A percentile compares a stretch with the other conserved stretches of the same genome.
These are phyloP conservation scores for Phaffomyces antillensis DNA, from an alignment of 805 yeast genomes.

Conservation along the genomic window DNA sequence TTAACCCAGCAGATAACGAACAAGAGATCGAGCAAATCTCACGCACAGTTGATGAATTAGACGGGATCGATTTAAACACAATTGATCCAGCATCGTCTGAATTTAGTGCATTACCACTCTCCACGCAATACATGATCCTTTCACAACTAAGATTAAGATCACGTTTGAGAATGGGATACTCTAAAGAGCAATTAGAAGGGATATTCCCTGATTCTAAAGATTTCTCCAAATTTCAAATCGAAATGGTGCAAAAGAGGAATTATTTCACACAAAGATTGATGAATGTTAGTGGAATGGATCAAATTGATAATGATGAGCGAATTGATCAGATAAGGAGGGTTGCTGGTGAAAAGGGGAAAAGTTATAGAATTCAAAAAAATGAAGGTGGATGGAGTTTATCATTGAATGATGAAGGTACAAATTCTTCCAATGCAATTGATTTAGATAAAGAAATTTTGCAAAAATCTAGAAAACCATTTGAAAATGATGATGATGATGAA, in stretches of 20 bases:
- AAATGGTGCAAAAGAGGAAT: conserved; percentile 87
- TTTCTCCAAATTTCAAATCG: conserved; percentile 87
- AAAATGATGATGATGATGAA: conserved; percentile 11
- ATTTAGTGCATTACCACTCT: conserved; percentile 68
- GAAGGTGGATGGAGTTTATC: conserved; percentile 83
- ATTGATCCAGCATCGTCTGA: conserved; percentile 82
- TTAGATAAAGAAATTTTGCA: conserved; percentile 32
- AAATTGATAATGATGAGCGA: conserved; percentile 20
- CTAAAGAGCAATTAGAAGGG: conserved; percentile 77
- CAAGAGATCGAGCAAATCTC: conserved; percentile 37
- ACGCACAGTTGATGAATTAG: conserved; percentile 45
- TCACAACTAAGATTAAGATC: conserved; percentile 80
- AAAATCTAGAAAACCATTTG: conserved; percentile 4
- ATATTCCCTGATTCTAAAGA: conserved; percentile 83
- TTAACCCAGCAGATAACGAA: conserved; percentile 67
- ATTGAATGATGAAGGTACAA: conserved; percentile 36
- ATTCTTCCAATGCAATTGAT: conserved; percentile 39
- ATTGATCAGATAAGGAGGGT: conserved; percentile 40
- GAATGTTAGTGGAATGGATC: conserved; percentile 74
- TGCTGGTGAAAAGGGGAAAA: conserved; percentile 75
- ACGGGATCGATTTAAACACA: conserved; percentile 59
- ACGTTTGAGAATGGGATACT: conserved; percentile 89
- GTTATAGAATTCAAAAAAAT: conserved; percentile 66
- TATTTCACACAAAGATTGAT: conserved; percentile 81
- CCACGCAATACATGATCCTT: conserved; percentile 82